Conservation (phyloP, 202 grass and related monocot genomes). For the Brachypodium distachyon region DNA sequence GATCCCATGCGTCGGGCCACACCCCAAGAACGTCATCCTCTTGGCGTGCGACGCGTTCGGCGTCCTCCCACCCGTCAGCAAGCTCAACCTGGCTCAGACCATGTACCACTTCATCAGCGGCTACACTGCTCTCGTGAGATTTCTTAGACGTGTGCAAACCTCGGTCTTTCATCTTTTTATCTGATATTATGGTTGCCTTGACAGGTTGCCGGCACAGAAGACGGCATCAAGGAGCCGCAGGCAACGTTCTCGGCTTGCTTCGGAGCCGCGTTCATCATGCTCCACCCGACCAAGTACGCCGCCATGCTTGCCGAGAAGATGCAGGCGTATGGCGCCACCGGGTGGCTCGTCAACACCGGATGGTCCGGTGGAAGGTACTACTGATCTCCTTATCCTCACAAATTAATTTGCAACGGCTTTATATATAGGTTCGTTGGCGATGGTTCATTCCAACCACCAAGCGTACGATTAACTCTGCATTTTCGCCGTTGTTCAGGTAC, state of each 20-base stretch:
- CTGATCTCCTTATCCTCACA: background rate
- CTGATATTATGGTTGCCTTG: background rate
- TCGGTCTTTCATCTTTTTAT: no score
- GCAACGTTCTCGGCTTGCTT: conserved; percentile 99
- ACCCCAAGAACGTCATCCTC: conserved; percentile 97
- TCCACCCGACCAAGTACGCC: conserved; percentile 93
- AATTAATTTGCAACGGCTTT: background rate
- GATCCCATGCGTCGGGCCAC: conserved; percentile 82
- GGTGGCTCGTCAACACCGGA: conserved; percentile 97
- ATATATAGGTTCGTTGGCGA: no score
- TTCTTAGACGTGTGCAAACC: no score
- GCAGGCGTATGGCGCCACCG: conserved; percentile 93
- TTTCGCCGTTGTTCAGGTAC: conserved; percentile 45
- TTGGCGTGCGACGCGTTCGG: conserved; percentile 94
- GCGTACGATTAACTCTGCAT: background rate
- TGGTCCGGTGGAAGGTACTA: conserved; percentile 91
- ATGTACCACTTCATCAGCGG: conserved; percentile 99
- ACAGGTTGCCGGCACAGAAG: conserved; percentile 90
- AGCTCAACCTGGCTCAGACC: conserved; percentile 89
- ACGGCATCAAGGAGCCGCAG: conserved; percentile 94
- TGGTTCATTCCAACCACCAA: background rate
- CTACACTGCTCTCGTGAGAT: conserved; percentile 81
- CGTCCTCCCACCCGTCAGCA: conserved; percentile 96
- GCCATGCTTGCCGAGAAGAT: conserved; percentile 99
- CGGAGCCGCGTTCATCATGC: conserved; percentile 97